Base-by-base conservation (phyloP, 352 stramenopile genomes). In the Saprolegnia diclina region DNA sequence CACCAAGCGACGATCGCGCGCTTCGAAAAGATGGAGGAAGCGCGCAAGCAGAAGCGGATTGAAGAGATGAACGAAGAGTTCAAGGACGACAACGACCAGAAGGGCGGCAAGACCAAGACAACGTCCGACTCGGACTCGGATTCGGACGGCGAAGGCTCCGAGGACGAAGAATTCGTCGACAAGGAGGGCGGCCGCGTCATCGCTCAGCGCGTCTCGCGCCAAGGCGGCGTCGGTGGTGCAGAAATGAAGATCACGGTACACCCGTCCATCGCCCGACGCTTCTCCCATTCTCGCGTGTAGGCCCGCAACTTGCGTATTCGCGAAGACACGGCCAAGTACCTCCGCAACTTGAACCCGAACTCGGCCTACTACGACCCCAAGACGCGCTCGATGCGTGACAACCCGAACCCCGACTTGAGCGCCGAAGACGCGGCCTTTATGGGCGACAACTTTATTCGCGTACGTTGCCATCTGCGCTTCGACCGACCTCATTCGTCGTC, bases 361-460 rank as follows among this genome's bases (percentile, higher is more conserved):
- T 98, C 91, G 55, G 97, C 97, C 5, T 99, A 98, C 77, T 99
- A 99, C 79, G 97, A 99, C 88, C 97, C 97, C 0, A 99, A 99
- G 79, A 98, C 92, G 45, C 84, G 97, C 35, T 97, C 92, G 4
- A 99, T 99, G 97, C 84, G 97, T 29, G 96, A 98, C 67, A 99
- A 99, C 81, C 97, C 96, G 21, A 97, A 98, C 61, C 97, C 96
- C 6, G 90, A 99, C 72, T 75, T 97, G n/a, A 86, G 94, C 46
- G 77, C 87, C 0, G 91, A 98, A 65, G 92, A 98, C 67, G 78
- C 90, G 16, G 89, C 95, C 38, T 99, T 98, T 77, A 80, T 89
- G 14, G 96, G 96, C 32, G 96, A 99, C 77, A 99, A 99, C 74
- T 96, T 98, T 73, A 85, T 95, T 35, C 79, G 89, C 11, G 52